These are phyloP conservation scores for Strobilomyces confusus DNA, from an alignment of 768 basidiomycete species.

Conservation along the genomic window DNA sequence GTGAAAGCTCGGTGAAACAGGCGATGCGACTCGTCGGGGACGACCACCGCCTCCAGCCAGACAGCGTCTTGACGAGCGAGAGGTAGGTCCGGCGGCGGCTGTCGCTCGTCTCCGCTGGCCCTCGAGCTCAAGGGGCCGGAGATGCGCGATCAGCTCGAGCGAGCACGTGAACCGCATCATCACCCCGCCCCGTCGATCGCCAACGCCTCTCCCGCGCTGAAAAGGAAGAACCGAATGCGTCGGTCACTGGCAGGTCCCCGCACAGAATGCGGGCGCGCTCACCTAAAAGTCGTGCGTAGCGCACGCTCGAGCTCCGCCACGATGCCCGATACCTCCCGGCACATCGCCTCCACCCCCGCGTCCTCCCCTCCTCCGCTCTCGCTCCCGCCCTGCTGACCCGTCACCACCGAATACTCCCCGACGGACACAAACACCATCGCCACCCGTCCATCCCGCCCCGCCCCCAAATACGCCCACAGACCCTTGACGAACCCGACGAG, in stretches of 20 bases:
- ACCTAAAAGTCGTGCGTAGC: background rate
- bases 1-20: too few species aligned
- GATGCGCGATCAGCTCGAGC: constrained; percentile 20
- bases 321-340: too few species aligned
- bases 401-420: constrained; percentile 23
- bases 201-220: constrained; percentile 11
- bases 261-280: too few species aligned
- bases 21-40: constrained; percentile 51
- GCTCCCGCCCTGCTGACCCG: too few species aligned
- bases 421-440: constrained; percentile 20
- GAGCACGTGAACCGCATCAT: constrained; percentile 23
- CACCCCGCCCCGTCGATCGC: constrained; percentile 22
- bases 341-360: too few species aligned
- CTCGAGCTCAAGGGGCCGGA: constrained; percentile 7
- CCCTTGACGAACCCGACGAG: constrained; percentile 23
- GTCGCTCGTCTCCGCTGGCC: too few species aligned
- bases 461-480: constrained; percentile 18
- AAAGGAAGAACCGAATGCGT: too few species aligned
- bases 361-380: too few species aligned
- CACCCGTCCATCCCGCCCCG: background rate
- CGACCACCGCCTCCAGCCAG: constrained; percentile 47
- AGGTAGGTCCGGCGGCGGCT: too few species aligned
- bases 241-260: too few species aligned
- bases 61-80: constrained; percentile 36
- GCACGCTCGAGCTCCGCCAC: background rate